phyloP scores from a whole-genome alignment of 305 asterid genomes.

The Fraxinus ornus region DNA sequence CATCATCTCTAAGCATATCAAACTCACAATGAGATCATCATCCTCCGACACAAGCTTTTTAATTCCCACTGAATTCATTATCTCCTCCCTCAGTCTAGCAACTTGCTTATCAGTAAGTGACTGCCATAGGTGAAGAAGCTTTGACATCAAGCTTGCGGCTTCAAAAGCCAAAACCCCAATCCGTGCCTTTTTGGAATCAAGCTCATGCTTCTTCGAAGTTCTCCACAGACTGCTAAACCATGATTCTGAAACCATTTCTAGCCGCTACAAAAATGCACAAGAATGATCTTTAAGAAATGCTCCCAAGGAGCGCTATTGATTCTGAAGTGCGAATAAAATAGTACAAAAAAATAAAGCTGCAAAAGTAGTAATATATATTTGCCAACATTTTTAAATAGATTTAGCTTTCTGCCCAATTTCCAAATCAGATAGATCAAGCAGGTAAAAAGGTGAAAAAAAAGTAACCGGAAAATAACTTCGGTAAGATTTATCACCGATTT shows the following conservation, averaged over 20 bases:
- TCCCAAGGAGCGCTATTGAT: constrained; percentile 24
- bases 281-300: constrained; percentile 19
- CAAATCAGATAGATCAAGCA: background rate
- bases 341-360: constrained; percentile 23
- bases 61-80: constrained; percentile 56
- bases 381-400: background rate
- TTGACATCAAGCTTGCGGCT: constrained; percentile 82
- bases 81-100: constrained; percentile 60
- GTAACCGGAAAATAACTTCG: constrained; percentile 2
- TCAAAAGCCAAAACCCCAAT: constrained; percentile 86
- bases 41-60: constrained; percentile 67
- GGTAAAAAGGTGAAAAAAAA: background rate
- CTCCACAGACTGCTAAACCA: constrained; percentile 76
- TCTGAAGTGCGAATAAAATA: constrained; percentile 18
- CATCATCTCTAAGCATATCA: constrained; percentile 62
- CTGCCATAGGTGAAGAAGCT: constrained; percentile 75
- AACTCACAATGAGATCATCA: constrained; percentile 54
- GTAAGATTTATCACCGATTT: background rate
- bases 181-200: constrained; percentile 41
- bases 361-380: constrained; percentile 12
- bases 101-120: constrained; percentile 71
- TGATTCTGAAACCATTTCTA: constrained; percentile 66
- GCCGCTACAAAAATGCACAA: constrained; percentile 11
- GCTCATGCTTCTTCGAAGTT: constrained; percentile 48
- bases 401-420: background rate